Base-by-base conservation (phyloP, 768 basidiomycete species). In the Dentipellis fragilis region DNA sequence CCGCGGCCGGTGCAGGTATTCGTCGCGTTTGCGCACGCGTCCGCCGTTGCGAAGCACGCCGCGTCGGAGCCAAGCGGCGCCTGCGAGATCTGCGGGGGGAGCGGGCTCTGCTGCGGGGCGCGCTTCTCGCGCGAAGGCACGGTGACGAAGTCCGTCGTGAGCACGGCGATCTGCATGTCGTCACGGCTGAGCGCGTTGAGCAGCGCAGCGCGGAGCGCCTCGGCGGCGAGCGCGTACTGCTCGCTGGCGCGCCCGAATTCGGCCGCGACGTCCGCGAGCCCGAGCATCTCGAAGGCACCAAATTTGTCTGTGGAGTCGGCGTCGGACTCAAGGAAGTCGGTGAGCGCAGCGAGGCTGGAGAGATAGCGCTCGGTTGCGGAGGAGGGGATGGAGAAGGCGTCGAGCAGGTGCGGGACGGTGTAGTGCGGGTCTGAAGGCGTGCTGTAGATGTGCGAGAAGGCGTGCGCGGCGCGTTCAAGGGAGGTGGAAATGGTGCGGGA, bases 1-100 rank as follows among this genome's bases (percentile, higher is more conserved):
- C 90, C 90, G 50, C 80, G 75, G 9, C 85, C 84, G 8, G 84
- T 86, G 66, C 90, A 93, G 21, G 72, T 63, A 49, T 72, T 73
- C 7, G 90, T 93, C 50, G 73, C 72, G 59, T 84, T 80, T 23
- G 65, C 69, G 67, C 90, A 93, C 1, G 72, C 67, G 21, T 80
- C 74, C 17, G 68, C 67, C 21, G 78, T 75, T 2, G 70, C 62
- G 64, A 80, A 84, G 71, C 90, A 93, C 6, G 80, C 78, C 12
- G 83, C 79, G 34, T 82, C 66, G 38, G 76, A 76, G 53, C 77
- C 77, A 53, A 84, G 78, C 1, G 84, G 84, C 57, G 79, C 68
- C 54, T 68, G 62, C 16, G 72, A 60, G 5, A 80, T 77, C 23
- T 78, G 64, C 1, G 83, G 79, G 6, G 73, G 72, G 59, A 75